phyloP scores from a whole-genome alignment of 148 eudicot genomes.

The Arbutus unedo region DNA sequence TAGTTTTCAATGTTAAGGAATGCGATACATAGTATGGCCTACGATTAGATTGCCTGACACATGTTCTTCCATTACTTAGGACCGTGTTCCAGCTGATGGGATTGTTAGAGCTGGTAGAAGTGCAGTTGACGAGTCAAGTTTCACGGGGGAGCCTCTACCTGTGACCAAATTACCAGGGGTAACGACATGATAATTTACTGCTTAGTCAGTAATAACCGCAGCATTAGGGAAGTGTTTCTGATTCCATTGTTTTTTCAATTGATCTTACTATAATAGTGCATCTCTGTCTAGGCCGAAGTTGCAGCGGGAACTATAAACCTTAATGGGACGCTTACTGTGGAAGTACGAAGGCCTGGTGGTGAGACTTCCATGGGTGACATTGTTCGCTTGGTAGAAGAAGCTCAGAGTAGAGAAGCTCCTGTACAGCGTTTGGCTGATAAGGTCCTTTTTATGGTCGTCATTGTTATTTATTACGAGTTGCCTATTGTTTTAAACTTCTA shows the following conservation, averaged over 20 bases:
- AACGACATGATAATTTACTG: constrained; percentile 3
- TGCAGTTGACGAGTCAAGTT: constrained; percentile 95
- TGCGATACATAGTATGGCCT: neutral
- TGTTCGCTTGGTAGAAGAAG: constrained; percentile 93
- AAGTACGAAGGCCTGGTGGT: constrained; percentile 92
- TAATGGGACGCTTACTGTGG: constrained; percentile 83
- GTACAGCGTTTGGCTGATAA: constrained; percentile 96
- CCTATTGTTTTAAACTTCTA: neutral
- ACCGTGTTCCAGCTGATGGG: constrained; percentile 97
- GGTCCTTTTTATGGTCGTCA: constrained; percentile 22
- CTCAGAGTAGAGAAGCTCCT: constrained; percentile 97
- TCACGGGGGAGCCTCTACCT: constrained; percentile 91
- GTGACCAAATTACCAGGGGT: constrained; percentile 93
- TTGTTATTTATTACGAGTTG: neutral
- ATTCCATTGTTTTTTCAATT: constrained; percentile 7
- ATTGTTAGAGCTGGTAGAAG: constrained; percentile 89
- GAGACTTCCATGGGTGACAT: constrained; percentile 92
- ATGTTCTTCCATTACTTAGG: constrained; percentile 44
- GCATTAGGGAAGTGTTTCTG: constrained; percentile 1
- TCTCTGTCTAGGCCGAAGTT: constrained; percentile 63
- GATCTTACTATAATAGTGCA: constrained; percentile 4
- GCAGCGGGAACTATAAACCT: constrained; percentile 96
- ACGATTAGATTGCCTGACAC: constrained; percentile 2
- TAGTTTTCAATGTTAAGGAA: neutral
- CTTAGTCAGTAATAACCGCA: neutral